Percentiles rank a stretch among this genome's conserved stretches.
Conservation (phyloP, 805 yeast species). For the Peterozyma toletana region DNA sequence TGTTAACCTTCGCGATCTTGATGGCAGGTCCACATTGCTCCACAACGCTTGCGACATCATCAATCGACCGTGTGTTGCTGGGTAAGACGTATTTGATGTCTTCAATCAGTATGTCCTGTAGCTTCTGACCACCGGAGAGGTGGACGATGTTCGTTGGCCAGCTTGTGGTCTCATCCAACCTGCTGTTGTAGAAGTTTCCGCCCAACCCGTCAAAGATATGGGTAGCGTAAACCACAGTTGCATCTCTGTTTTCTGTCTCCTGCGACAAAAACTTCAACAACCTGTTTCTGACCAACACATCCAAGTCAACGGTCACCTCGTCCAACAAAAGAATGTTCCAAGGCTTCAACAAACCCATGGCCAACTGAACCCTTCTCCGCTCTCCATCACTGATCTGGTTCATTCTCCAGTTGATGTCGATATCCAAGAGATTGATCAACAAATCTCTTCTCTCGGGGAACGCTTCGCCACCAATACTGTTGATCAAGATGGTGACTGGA, state of each 20-base stretch:
- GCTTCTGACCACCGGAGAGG: constrained; percentile 56
- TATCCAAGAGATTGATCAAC: constrained; percentile 71
- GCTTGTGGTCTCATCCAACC: background rate
- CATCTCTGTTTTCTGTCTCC: constrained; percentile 66
- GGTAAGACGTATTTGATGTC: constrained; percentile 20
- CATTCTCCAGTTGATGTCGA: constrained; percentile 90
- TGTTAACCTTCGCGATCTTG: constrained; percentile 34
- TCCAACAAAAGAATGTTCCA: constrained; percentile 86
- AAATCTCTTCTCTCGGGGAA: constrained; percentile 71
- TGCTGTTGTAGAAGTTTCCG: constrained; percentile 14
- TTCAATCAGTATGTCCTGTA: constrained; percentile 26
- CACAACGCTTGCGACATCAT: constrained; percentile 12
- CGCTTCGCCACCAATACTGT: constrained; percentile 73
- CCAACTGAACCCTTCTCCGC: constrained; percentile 86
- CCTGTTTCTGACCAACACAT: constrained; percentile 80
- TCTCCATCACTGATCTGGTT: constrained; percentile 90
- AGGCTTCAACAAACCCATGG: constrained; percentile 88
- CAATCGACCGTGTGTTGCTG: constrained; percentile 9
- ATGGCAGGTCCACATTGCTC: constrained; percentile 17
- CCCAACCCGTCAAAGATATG: constrained; percentile 95
- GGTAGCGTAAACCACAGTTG: constrained; percentile 87
- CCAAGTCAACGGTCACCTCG: constrained; percentile 95
- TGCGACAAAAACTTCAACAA: constrained; percentile 59
- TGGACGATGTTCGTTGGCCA: constrained; percentile 90
- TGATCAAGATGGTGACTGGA: constrained; percentile 71